These are phyloP conservation scores for Calamus simplicifolius DNA, from an alignment of 176 grass and related monocot species.

Conservation along the genomic window DNA sequence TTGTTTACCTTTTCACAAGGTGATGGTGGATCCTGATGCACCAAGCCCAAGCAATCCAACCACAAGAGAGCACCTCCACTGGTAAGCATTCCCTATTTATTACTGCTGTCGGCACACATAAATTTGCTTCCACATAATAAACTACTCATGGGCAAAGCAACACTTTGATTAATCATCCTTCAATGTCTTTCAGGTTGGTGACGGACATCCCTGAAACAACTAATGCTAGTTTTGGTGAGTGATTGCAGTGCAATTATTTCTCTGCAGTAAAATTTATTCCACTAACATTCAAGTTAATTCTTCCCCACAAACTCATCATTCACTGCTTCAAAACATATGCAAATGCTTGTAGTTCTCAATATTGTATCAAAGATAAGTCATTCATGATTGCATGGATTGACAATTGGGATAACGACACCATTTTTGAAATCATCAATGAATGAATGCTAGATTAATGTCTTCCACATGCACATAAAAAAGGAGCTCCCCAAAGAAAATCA, in stretches of 20 bases:
- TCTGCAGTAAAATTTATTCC: no score
- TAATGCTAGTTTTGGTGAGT: constrained; percentile 70
- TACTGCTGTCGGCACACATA: not conserved
- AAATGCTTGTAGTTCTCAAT: no score
- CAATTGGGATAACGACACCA: no score
- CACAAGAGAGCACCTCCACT: constrained; percentile 85
- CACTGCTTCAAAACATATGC: no score
- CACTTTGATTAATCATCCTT: constrained; percentile 9
- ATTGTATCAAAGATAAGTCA: no score
- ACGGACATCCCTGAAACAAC: constrained; percentile 78
- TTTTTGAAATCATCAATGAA: no score
- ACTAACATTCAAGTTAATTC: no score
- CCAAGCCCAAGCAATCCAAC: constrained; percentile 98
- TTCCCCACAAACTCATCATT: no score
- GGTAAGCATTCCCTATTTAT: constrained; percentile 38
- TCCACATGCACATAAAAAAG: no score
- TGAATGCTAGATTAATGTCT: no score
- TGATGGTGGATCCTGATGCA: constrained; percentile 97
- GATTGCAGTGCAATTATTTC: not conserved
- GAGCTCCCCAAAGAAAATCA: no score
- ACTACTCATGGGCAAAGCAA: not conserved
- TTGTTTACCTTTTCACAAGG: constrained; percentile 34
- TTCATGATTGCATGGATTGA: no score
- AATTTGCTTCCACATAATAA: not conserved
- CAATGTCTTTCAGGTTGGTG: constrained; percentile 62